phyloP scores from a whole-genome alignment of 768 basidiomycete genomes.

The Suillus hirtellus region DNA sequence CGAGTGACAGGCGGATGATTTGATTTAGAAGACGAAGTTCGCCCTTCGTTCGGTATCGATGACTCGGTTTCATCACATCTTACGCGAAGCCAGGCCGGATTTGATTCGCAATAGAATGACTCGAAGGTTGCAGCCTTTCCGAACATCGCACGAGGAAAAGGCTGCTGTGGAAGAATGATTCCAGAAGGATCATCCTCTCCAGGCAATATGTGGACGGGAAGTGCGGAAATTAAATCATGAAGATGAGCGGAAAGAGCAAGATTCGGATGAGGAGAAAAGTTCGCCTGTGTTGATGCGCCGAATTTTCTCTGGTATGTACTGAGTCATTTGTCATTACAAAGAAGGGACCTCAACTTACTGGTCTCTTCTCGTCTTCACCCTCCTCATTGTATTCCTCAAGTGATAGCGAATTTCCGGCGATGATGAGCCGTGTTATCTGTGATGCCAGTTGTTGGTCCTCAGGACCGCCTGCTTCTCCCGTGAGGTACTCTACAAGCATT shows the following conservation, averaged over 20 bases:
- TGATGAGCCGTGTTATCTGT: slow-evolving; percentile 79
- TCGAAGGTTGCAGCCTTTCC: slow-evolving; percentile 55
- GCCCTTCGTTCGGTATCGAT: slow-evolving; percentile 3
- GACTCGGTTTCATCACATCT: slow-evolving; percentile 34
- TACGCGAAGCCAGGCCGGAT: slow-evolving; percentile 83
- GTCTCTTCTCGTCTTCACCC: slow-evolving; percentile 51
- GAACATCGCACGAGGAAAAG: slow-evolving; percentile 91
- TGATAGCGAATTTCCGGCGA: slow-evolving; percentile 88
- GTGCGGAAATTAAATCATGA: slow-evolving; percentile 68
- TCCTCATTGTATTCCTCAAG: slow-evolving; percentile 39
- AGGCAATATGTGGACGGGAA: slow-evolving; percentile 88
- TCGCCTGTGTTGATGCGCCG: slow-evolving; percentile 51
- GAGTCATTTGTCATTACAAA: slow-evolving; percentile 9
- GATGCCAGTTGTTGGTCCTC: slow-evolving; percentile 65
- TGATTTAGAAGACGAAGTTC: slow-evolving; percentile 8
- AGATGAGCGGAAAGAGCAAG: slow-evolving; percentile 67
- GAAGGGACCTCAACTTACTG: slow-evolving; percentile 42
- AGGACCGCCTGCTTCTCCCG: slow-evolving; percentile 75
- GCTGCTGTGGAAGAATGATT: slow-evolving; percentile 88
- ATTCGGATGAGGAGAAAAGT: slow-evolving; percentile 77
- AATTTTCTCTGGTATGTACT: slow-evolving; percentile 55
- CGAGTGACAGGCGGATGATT: slow-evolving; percentile 35
- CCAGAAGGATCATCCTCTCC: slow-evolving; percentile 89
- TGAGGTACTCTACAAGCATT: slow-evolving; percentile 87
- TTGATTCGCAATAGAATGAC: slow-evolving; percentile 79